phyloP scores from a whole-genome alignment of 768 basidiomycete genomes.

The Russula vinacea region DNA sequence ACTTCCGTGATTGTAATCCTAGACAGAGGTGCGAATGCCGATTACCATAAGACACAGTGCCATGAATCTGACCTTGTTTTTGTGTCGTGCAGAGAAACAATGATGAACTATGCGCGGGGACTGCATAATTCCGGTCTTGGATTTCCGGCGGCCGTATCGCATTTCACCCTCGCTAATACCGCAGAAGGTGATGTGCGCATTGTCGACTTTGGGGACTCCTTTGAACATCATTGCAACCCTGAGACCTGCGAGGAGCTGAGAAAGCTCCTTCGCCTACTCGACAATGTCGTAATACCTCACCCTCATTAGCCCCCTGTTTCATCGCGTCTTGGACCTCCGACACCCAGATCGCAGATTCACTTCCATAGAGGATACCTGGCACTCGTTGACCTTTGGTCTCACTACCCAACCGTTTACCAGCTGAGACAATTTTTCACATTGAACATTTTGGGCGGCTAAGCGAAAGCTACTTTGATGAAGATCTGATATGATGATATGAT shows the following conservation, averaged over 20 bases:
- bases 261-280: constrained; percentile 11
- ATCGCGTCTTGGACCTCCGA: too few relatives aligned
- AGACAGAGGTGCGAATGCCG: constrained; percentile 6
- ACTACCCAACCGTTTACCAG: too few relatives aligned
- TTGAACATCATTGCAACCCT: constrained; percentile 14
- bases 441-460: neutral
- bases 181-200: constrained; percentile 6
- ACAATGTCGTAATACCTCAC: neutral
- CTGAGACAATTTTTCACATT: too few relatives aligned
- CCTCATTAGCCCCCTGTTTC: neutral
- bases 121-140: constrained; percentile 14
- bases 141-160: constrained; percentile 15
- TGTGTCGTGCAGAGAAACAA: neutral
- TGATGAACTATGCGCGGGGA: neutral
- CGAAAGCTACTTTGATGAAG: neutral
- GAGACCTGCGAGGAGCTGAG: constrained; percentile 13
- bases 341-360: neutral
- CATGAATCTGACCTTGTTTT: neutral
- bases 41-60: neutral
- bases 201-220: constrained; percentile 20
- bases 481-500: too few relatives aligned
- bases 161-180: neutral
- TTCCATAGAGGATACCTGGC: neutral
- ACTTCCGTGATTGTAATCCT: constrained; percentile 10
- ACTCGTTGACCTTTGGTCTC: too few relatives aligned